Evolutionary conservation across 2,329 filamentous ascomycete species (phyloP).

Genomic region (Exserohilum turcica): DNA sequence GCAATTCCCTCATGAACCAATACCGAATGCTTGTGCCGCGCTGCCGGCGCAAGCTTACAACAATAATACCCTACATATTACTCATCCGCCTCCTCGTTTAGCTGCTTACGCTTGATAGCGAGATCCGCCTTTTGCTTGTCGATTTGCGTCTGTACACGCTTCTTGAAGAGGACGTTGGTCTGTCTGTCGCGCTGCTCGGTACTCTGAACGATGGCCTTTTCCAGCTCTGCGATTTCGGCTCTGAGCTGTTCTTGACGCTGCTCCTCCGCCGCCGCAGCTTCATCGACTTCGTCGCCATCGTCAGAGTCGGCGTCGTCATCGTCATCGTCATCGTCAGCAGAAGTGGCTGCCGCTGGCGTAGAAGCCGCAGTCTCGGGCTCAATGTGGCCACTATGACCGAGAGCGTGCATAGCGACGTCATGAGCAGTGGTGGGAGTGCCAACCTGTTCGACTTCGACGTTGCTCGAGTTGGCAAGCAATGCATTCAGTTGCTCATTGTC

Average conservation of each 20-base stretch:
- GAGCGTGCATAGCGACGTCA: constrained; percentile 47
- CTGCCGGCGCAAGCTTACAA: neutral
- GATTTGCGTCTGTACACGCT: constrained; percentile 56
- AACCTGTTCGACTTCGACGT: constrained; percentile 39
- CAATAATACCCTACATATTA: constrained; percentile 1
- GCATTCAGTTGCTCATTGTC: constrained; percentile 40
- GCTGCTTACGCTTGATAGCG: constrained; percentile 60
- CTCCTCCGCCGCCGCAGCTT: constrained; percentile 55
- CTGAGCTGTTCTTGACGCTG: constrained; percentile 53
- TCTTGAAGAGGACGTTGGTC: constrained; percentile 56
- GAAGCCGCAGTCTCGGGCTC: constrained; percentile 40
- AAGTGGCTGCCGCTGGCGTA: constrained; percentile 41
- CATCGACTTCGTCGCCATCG: constrained; percentile 54
- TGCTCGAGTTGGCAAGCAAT: constrained; percentile 31
- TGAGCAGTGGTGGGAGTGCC: constrained; percentile 44
- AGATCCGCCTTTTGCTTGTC: constrained; percentile 53
- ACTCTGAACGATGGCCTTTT: constrained; percentile 55
- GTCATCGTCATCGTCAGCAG: constrained; percentile 49
- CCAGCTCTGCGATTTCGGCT: constrained; percentile 61
- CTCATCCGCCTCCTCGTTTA: constrained; percentile 37
- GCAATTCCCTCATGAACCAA: neutral
- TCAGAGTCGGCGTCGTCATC: constrained; percentile 53
- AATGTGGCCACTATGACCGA: constrained; percentile 33
- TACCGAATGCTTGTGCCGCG: neutral
- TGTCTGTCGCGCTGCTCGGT: constrained; percentile 51